Conservation (phyloP, 2,329 filamentous ascomycete species). For the Ophiosphaerella korrae region DNA sequence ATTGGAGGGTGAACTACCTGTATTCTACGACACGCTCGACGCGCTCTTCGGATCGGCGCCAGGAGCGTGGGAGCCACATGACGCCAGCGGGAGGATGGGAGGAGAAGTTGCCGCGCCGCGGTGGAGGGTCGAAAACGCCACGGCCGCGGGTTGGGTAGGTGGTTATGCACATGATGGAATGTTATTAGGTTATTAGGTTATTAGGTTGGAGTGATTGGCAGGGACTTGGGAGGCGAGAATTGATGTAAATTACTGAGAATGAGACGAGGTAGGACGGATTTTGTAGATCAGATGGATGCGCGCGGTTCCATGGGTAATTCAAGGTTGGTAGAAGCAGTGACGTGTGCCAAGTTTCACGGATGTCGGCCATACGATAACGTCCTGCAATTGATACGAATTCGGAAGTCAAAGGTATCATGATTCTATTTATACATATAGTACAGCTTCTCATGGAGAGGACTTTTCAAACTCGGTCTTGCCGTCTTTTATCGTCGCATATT, state of each 20-base stretch:
- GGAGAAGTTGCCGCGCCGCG: constrained; percentile 37
- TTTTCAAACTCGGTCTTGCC: constrained; percentile 37
- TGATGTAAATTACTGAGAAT: background rate
- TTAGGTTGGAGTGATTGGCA: background rate
- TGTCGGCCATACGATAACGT: background rate
- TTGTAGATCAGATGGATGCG: background rate
- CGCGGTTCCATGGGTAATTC: background rate
- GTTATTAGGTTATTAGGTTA: background rate
- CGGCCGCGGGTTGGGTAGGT: constrained; percentile 33
- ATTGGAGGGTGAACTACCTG: constrained; percentile 9
- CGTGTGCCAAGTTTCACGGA: background rate
- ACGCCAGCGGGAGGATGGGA: constrained; percentile 41
- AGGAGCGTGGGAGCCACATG: constrained; percentile 40
- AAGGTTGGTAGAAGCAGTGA: constrained; percentile 1
- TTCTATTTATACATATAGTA: constrained; percentile 19
- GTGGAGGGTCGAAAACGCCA: constrained; percentile 38
- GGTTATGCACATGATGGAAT: constrained; percentile 39
- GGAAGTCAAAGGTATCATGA: background rate
- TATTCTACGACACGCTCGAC: constrained; percentile 27
- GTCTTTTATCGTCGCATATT: constrained; percentile 32
- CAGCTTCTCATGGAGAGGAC: constrained; percentile 8
- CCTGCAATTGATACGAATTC: background rate
- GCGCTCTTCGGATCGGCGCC: constrained; percentile 30
- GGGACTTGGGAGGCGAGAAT: background rate
- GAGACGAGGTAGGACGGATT: background rate